Base-by-base conservation (phyloP, 2,329 filamentous ascomycete species). In the Fusarium tricinctum region DNA sequence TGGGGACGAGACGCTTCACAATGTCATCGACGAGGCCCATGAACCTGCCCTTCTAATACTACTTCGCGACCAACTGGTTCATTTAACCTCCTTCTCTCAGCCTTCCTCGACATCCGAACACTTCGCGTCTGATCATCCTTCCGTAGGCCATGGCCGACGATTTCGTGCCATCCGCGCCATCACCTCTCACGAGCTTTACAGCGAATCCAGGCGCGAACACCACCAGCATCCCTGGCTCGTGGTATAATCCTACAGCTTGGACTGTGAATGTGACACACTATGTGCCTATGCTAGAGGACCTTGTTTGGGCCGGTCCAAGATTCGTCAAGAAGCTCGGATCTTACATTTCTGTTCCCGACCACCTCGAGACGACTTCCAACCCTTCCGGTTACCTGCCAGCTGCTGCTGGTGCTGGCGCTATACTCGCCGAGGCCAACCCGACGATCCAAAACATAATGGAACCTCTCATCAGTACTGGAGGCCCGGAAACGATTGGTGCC, bases 301-400 rank as follows among this genome's bases (percentile, higher is more conserved):
- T 94, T 47, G 84, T 92, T 67, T 84, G 88, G 78, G 90, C 88
- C 19, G 86, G 91, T 6, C 91, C 91, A 49, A 85, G 91, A 60
- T 88, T 94, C 75, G 85, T 92, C 32, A 89, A 86, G 78, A 90
- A 88, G 76, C 83, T 91, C 38, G 88, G 90, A 50, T 88, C 86
- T n/a, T 86, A 91, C 70, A 84, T 89, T 58, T 81, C 85, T 35
- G 78, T 87, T 33, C 83, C 86, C 14, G 89, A 92, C 70, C 82
- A 85, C 54, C 79, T 90, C 51, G 88, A 91, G 47, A 38, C 66
- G 14, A 52, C 53, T 73, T 82, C 84, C 72, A 83, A 86, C 88
- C 71, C 44, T 50, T 65, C 68, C 30, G 58, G 39, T 30, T 66
- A 70, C 49, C 49, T 68, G 10, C 65, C 73, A 49, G 63, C 69